Percentiles rank a stretch among this genome's conserved stretches.
Conservation (phyloP, 2,329 filamentous ascomycete species). For the Aaosphaeria pasadenensis region DNA sequence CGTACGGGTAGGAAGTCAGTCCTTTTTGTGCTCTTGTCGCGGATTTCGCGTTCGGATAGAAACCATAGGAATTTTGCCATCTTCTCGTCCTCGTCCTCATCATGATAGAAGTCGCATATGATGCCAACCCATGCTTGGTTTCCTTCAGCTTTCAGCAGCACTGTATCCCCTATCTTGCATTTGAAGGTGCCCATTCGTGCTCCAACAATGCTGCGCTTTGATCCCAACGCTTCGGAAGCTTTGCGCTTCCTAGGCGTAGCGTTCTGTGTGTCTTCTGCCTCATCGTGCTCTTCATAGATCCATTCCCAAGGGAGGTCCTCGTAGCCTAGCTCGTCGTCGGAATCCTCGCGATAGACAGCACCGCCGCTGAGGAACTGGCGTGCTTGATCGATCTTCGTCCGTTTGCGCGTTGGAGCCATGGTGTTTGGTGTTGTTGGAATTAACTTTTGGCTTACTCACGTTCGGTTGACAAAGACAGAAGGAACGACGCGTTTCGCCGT, state of each 20-base stretch:
- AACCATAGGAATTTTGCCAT: constrained; percentile 95
- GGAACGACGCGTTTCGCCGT: constrained; percentile 24
- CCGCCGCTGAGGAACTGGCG: constrained; percentile 54
- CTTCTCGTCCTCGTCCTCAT: constrained; percentile 62
- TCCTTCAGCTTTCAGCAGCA: constrained; percentile 84
- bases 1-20: constrained; percentile 69
- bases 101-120: constrained; percentile 76
- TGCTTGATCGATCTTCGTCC: constrained; percentile 45
- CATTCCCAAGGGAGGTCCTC: constrained; percentile 53
- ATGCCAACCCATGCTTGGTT: constrained; percentile 92
- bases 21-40: constrained; percentile 77
- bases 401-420: constrained; percentile 42
- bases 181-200: constrained; percentile 79
- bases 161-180: constrained; percentile 76
- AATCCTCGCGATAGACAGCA: constrained; percentile 71
- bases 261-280: constrained; percentile 12
- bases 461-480: constrained; percentile 12
- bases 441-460: constrained; percentile 22
- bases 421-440: constrained; percentile 11
- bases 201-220: constrained; percentile 63
- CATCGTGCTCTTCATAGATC: constrained; percentile 50
- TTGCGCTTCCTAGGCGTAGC: constrained; percentile 33
- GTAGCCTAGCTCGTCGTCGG: constrained; percentile 74
- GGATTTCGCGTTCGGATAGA: constrained; percentile 83
- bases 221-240: constrained; percentile 9